Conservation (phyloP, 169 alveolate genomes). For the Neospora caninum region DNA sequence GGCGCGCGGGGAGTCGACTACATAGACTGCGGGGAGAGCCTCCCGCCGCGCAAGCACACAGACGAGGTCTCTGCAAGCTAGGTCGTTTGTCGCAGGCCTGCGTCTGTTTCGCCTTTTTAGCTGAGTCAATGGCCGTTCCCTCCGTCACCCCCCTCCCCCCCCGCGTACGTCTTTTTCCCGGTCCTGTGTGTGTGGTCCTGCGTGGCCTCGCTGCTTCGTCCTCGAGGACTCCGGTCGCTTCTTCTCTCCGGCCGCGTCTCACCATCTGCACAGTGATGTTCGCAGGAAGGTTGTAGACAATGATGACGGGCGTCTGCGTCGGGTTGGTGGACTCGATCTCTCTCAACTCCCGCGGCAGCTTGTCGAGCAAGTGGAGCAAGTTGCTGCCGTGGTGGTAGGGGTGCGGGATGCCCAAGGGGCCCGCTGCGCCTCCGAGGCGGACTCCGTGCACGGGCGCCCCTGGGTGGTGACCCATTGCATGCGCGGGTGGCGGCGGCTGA, state of each 20-base stretch:
- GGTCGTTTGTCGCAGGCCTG: too few relatives aligned
- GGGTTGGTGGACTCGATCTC: conserved; percentile 72
- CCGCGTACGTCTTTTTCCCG: too few relatives aligned
- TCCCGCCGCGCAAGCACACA: too few relatives aligned
- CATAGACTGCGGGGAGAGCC: too few relatives aligned
- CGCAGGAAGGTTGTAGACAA: conserved; percentile 76
- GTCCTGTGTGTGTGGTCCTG: too few relatives aligned
- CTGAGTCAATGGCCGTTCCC: too few relatives aligned
- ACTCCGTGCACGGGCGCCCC: not conserved
- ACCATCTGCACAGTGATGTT: conserved; percentile 75
- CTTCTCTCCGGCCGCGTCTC: not conserved
- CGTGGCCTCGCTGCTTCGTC: too few relatives aligned
- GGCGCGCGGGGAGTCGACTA: too few relatives aligned
- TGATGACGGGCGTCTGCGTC: conserved; percentile 78
- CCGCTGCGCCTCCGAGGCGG: conserved; percentile 10
- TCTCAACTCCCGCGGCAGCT: conserved; percentile 70
- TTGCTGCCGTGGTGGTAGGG: conserved; percentile 30
- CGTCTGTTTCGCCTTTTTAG: too few relatives aligned
- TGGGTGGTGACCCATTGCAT: conserved; percentile 6
- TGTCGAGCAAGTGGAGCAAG: conserved; percentile 40
- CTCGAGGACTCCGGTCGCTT: too few relatives aligned
- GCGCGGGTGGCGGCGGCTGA: conserved; percentile 45
- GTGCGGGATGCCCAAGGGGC: not conserved
- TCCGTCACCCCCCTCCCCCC: too few relatives aligned
- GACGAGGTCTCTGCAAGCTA: too few relatives aligned